phyloP scores from a whole-genome alignment of 306 rosid genomes.

The Oxytropis ochrocephala region DNA sequence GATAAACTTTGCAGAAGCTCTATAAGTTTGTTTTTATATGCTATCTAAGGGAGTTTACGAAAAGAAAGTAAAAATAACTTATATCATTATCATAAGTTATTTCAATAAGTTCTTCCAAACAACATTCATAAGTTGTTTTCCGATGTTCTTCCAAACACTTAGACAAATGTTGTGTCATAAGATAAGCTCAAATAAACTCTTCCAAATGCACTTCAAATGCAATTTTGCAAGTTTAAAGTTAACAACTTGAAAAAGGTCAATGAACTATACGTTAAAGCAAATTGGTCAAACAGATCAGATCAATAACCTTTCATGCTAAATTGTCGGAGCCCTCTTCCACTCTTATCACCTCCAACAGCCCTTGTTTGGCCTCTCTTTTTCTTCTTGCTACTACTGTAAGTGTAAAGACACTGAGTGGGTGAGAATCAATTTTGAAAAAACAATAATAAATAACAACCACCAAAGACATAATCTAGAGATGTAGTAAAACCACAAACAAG shows the following conservation, averaged over 20 bases:
- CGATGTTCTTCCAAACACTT: neutral
- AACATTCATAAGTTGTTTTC: neutral
- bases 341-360: conserved; percentile 90
- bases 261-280: neutral
- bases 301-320: conserved; percentile 93
- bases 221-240: neutral
- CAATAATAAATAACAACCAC: neutral
- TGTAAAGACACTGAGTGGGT: conserved; percentile 15
- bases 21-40: neutral
- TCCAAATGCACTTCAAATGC: neutral
- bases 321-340: conserved; percentile 97
- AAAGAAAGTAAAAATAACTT: too few relatives aligned
- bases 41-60: neutral
- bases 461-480: neutral
- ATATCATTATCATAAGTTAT: neutral
- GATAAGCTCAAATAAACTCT: neutral
- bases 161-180: neutral
- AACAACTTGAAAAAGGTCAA: neutral
- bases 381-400: conserved; percentile 74
- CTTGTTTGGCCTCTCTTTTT: conserved; percentile 88
- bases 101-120: neutral
- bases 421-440: neutral
- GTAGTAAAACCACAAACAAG: conserved; percentile 6
- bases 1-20: neutral
- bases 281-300: neutral